A percentile compares a stretch with the other conserved stretches of the same genome.
Conservation (phyloP, 805 yeast genomes). For the Metschnikowia chrysomelidarum region DNA sequence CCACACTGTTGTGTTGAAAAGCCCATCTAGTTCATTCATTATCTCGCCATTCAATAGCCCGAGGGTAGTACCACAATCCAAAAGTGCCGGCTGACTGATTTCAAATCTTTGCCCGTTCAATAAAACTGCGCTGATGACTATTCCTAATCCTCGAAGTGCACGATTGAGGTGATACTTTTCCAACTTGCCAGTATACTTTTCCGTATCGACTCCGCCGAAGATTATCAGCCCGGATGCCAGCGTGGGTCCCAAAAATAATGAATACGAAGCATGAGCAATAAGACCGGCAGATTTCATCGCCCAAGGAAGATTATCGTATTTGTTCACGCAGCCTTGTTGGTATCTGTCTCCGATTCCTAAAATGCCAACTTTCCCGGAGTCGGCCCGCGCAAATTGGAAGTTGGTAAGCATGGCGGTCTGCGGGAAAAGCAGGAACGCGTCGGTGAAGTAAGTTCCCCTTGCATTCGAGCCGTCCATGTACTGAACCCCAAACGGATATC, state of each 20-base stretch:
- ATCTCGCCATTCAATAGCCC: conserved; percentile 8
- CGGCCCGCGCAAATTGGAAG: conserved; percentile 13
- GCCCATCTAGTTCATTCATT: conserved; percentile 10
- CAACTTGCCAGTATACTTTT: conserved; percentile 27
- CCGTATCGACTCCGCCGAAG: conserved; percentile 44
- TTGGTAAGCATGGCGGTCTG: conserved; percentile 1
- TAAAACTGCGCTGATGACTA: conserved; percentile 2
- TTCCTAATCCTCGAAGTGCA: conserved; percentile 5
- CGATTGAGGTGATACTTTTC: not conserved
- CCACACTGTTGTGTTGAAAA: conserved; percentile 9
- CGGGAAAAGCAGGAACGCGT: conserved; percentile 8
- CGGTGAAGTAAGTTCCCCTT: conserved; percentile 9
- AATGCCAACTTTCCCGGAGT: conserved; percentile 5
- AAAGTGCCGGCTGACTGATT: conserved; percentile 6
- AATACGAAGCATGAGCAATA: conserved; percentile 55
- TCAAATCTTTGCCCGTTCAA: conserved; percentile 4
- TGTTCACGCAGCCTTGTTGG: conserved; percentile 1
- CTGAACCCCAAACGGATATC: conserved; percentile 2
- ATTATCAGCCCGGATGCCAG: conserved; percentile 30
- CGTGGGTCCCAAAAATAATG: conserved; percentile 53
- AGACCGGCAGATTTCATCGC: conserved; percentile 56
- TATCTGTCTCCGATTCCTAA: conserved; percentile 11
- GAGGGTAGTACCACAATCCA: conserved; percentile 16
- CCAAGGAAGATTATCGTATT: conserved; percentile 54
- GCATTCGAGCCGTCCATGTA: conserved; percentile 10